phyloP scores from a whole-genome alignment of 305 asterid genomes.

The Withania somnifera region DNA sequence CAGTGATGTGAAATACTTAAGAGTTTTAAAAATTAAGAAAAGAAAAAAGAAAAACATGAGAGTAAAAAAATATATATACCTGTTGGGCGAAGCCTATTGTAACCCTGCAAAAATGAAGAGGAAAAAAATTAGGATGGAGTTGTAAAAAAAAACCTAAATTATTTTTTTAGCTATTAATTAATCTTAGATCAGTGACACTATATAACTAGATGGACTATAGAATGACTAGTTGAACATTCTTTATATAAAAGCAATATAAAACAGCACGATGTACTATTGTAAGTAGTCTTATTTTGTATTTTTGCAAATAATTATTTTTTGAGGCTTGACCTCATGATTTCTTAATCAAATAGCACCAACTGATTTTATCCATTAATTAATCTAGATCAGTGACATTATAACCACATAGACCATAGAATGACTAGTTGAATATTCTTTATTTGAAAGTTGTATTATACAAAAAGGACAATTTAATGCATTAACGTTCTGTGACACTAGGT shows the following conservation, averaged over 20 bases:
- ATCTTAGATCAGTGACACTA: background rate
- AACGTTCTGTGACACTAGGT: too few species aligned
- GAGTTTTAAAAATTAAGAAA: background rate
- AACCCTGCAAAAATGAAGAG: conserved; percentile 17
- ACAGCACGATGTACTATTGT: too few species aligned
- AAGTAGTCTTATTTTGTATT: too few species aligned
- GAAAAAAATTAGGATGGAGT: background rate
- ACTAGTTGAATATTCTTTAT: too few species aligned
- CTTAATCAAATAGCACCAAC: too few species aligned
- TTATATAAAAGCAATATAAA: too few species aligned
- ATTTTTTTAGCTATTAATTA: background rate
- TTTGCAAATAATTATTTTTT: too few species aligned
- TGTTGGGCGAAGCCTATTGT: conserved; percentile 19
- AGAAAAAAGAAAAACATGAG: background rate
- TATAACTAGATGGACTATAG: background rate
- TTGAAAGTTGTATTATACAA: background rate
- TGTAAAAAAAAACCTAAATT: background rate
- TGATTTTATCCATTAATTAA: background rate
- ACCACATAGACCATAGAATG: background rate
- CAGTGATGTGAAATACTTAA: too few species aligned
- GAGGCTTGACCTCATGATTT: too few species aligned
- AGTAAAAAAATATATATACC: conserved; percentile 12
- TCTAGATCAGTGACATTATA: background rate
- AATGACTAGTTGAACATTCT: background rate
- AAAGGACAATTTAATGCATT: background rate